These are phyloP conservation scores for Helotiales sp. DNA, from an alignment of 2,329 filamentous ascomycete species.

Conservation along the genomic window DNA sequence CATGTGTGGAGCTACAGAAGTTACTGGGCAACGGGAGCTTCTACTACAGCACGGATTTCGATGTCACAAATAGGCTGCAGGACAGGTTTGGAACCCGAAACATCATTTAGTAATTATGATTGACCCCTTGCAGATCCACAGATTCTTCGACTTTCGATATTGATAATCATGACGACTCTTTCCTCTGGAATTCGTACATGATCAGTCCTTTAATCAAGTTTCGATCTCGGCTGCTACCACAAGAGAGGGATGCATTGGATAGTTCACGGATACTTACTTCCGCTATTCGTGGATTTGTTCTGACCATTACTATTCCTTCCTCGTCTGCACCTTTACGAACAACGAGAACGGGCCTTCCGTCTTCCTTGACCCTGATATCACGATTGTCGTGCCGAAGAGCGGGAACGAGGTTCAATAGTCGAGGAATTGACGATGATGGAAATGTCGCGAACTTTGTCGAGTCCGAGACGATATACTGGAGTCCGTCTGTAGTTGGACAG, in stretches of 20 bases:
- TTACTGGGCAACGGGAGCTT: constrained; percentile 92
- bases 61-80: constrained; percentile 90
- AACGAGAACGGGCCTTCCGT: constrained; percentile 73
- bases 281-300: constrained; percentile 90
- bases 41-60: constrained; percentile 98
- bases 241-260: constrained; percentile 82
- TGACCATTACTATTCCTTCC: constrained; percentile 83
- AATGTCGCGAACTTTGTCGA: constrained; percentile 99
- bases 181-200: constrained; percentile 99
- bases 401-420: constrained; percentile 94
- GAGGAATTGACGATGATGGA: constrained; percentile 96
- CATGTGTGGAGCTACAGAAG: constrained; percentile 89
- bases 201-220: constrained; percentile 92
- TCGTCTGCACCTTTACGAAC: constrained; percentile 72
- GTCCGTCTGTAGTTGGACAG: constrained; percentile 55
- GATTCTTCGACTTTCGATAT: constrained; percentile 84
- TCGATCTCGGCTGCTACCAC: constrained; percentile 75
- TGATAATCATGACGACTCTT: constrained; percentile 89
- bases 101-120: constrained; percentile 9
- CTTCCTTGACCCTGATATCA: constrained; percentile 87
- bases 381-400: constrained; percentile 88
- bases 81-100: constrained; percentile 63
- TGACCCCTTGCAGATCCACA: constrained; percentile 60
- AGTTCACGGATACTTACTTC: constrained; percentile 86
- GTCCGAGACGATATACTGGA: constrained; percentile 91